Evolutionary conservation across 2,329 filamentous ascomycete genomes (phyloP), one percentile per base, ranked within the genome.

Genomic region (Pseudocercospora fuligena): DNA sequence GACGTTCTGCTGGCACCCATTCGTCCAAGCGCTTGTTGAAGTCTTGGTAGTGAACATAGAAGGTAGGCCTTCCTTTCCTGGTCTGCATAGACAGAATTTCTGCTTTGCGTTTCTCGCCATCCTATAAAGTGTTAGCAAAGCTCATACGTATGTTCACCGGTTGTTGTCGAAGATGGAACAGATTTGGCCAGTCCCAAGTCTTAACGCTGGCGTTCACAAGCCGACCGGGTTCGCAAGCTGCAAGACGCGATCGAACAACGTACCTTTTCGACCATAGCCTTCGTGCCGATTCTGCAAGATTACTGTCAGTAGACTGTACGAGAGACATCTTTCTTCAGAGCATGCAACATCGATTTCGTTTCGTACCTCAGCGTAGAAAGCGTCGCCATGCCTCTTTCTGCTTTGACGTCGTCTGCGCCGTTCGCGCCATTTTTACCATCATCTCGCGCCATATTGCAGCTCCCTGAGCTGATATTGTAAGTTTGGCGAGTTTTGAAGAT

Each of bases 31-130:
- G 88, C 74, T 98, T 98, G 82, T 98, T 98, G 87, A 97, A 98
- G 76, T 97, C 96, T 77, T 97, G 93, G 78, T 97, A 98, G 79
- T 98, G 97, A 75, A 97, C 96, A 80, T 97, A 97, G 77, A 94
- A 97, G 63, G 92, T 91, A 46, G 92, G 90, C 16, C 91, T 90
- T 75, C 92, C 94, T 80, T 96, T 96, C 23, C 92, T 91, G 66
- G 94, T 92, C 76, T 92, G 90, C 73, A 98, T 96, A 66, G 93
- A 95, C n/a, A 99, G 83, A 69, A 99, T 97, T 79, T 99, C 95
- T 73, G 95, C 95, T 82, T 95, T 93, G 73, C 95, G 90, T 68
- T 91, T 87, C 75, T 94, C 89, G 67, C 93, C 93, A 79, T 97
- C 87, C 87, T 90, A 73, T 11, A 29, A 54, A 2, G 25, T 12